phyloP scores from a whole-genome alignment of 129 eudicot species.

The Artemisia argyi region DNA sequence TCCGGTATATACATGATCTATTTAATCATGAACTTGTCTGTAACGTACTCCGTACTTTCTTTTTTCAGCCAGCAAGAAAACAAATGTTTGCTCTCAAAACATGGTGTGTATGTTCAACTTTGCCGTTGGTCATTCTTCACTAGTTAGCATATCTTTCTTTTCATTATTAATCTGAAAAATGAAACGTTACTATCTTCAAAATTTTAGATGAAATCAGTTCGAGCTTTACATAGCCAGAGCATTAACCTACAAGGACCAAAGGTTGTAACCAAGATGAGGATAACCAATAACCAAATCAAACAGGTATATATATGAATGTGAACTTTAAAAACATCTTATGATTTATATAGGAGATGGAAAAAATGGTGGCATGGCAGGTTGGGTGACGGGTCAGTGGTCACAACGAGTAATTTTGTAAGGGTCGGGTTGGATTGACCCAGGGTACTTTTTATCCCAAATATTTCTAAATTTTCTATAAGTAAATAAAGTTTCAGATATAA shows the following conservation, averaged over 20 bases:
- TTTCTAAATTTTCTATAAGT: too few relatives aligned
- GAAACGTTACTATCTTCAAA: conserved; percentile 6
- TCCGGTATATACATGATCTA: neutral
- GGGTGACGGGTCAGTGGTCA: too few relatives aligned
- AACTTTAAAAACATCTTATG: neutral
- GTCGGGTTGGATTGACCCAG: too few relatives aligned
- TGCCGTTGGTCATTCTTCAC: neutral
- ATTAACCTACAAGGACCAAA: conserved; percentile 32
- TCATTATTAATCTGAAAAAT: conserved; percentile 11
- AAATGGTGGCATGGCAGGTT: too few relatives aligned
- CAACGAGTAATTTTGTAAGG: too few relatives aligned
- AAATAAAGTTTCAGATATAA: too few relatives aligned
- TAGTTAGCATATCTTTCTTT: neutral
- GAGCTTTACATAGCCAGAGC: conserved; percentile 31
- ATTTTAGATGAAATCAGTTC: conserved; percentile 36
- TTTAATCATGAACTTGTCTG: conserved; percentile 12
- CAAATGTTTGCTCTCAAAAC: conserved; percentile 26
- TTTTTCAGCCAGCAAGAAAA: conserved; percentile 52
- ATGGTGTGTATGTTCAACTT: conserved; percentile 41
- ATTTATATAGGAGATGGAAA: too few relatives aligned
- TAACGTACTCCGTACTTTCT: neutral
- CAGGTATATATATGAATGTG: conserved; percentile 41
- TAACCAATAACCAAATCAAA: conserved; percentile 11
- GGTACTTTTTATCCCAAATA: too few relatives aligned
- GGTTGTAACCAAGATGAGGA: conserved; percentile 16